phyloP scores from a whole-genome alignment of 495 filamentous ascomycete genomes.

The Umbilicaria muhlenbergii region DNA sequence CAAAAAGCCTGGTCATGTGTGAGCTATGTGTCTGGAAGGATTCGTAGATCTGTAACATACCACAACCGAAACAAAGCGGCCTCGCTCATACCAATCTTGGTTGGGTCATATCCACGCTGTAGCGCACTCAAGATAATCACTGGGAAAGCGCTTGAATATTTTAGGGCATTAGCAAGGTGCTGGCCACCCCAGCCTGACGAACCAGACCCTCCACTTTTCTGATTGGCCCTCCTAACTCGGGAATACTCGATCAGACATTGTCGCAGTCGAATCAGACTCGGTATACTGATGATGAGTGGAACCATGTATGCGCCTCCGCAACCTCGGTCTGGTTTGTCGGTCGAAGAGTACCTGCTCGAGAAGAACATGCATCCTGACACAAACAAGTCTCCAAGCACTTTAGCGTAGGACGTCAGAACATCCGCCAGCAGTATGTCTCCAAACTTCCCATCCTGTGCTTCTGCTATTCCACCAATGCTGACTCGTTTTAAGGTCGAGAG shows the following conservation, averaged over 20 bases:
- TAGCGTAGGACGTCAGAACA: constrained; percentile 85
- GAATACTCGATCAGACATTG: constrained; percentile 84
- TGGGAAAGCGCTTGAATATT: constrained; percentile 84
- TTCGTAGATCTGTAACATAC: constrained; percentile 20
- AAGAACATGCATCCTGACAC: constrained; percentile 86
- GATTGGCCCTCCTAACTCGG: constrained; percentile 42
- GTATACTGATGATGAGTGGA: constrained; percentile 65
- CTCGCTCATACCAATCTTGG: constrained; percentile 38
- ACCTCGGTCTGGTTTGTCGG: constrained; percentile 59
- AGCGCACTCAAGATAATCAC: constrained; percentile 67
- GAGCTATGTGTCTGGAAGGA: not conserved
- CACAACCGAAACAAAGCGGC: constrained; percentile 38
- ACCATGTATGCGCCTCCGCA: constrained; percentile 65
- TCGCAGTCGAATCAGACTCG: constrained; percentile 70
- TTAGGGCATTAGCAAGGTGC: constrained; percentile 82
- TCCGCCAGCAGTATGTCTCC: constrained; percentile 91
- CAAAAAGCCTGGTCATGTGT: constrained; percentile 27
- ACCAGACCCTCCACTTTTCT: constrained; percentile 16
- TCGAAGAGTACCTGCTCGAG: constrained; percentile 46
- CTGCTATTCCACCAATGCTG: constrained; percentile 63
- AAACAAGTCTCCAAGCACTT: constrained; percentile 79
- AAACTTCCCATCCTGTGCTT: constrained; percentile 72
- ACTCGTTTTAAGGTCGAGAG: constrained; percentile 57
- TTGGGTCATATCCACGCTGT: constrained; percentile 49
- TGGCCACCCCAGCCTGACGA: constrained; percentile 55